These are phyloP conservation scores for Pulveroboletus ravenelii DNA, from an alignment of 768 basidiomycete species.

Conservation along the genomic window DNA sequence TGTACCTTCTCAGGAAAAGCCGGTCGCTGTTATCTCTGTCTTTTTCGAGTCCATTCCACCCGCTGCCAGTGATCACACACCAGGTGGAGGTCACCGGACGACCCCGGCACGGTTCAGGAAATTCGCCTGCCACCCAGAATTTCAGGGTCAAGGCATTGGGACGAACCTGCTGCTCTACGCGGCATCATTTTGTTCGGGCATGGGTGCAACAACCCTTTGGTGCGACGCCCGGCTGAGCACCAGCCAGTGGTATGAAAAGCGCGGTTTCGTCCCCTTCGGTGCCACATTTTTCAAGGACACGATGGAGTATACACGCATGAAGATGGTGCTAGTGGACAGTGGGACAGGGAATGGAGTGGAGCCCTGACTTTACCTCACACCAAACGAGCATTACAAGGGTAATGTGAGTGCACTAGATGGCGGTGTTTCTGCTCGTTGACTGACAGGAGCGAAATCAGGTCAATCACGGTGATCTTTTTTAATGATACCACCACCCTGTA, in stretches of 20 bases:
- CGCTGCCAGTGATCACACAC: slow-evolving; percentile 1
- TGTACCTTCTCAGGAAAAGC: slow-evolving; percentile 30
- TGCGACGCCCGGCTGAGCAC: slow-evolving; percentile 52
- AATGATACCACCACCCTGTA: slow-evolving; percentile 13
- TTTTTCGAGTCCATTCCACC: slow-evolving; percentile 42
- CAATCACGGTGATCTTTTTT: slow-evolving; percentile 2
- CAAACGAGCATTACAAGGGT: not conserved
- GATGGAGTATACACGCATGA: slow-evolving; percentile 57
- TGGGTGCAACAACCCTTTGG: slow-evolving; percentile 44
- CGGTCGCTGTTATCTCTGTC: slow-evolving; percentile 53
- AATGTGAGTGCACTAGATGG: slow-evolving; percentile 6
- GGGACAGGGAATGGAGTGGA: not conserved
- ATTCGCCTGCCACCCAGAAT: slow-evolving; percentile 51
- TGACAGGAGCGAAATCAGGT: slow-evolving; percentile 11
- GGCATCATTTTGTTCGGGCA: slow-evolving; percentile 37
- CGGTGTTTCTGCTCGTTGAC: not conserved
- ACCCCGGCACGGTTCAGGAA: slow-evolving; percentile 49
- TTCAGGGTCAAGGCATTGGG: slow-evolving; percentile 52
- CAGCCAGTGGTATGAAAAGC: slow-evolving; percentile 47
- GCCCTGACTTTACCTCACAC: not conserved
- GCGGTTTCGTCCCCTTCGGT: slow-evolving; percentile 49
- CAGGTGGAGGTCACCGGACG: slow-evolving; percentile 1
- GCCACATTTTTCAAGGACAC: slow-evolving; percentile 47
- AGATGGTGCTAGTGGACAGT: slow-evolving; percentile 26
- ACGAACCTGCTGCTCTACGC: slow-evolving; percentile 40